These are phyloP conservation scores for Proteromonas lacertae DNA, from an alignment of 352 stramenopile genomes.

Conservation along the genomic window DNA sequence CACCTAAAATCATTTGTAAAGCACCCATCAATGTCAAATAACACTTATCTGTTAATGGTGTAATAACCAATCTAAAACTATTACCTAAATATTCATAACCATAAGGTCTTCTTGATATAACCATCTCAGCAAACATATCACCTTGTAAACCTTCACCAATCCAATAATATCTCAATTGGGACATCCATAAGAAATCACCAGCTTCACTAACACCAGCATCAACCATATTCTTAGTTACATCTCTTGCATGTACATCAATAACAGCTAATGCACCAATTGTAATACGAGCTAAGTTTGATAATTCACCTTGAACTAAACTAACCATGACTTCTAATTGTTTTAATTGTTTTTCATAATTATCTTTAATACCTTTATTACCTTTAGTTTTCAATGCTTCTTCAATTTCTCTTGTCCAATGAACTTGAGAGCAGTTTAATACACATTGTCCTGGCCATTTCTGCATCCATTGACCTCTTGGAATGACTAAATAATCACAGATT, in stretches of 20 bases:
- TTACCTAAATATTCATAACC: slow-evolving; percentile 74
- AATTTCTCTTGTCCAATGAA: slow-evolving; percentile 69
- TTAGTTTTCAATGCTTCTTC: slow-evolving; percentile 33
- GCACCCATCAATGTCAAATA: slow-evolving; percentile 73
- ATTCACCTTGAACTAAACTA: slow-evolving; percentile 30
- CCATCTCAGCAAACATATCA: slow-evolving; percentile 29
- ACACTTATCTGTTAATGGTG: slow-evolving; percentile 65
- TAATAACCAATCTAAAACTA: slow-evolving; percentile 65
- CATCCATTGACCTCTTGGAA: slow-evolving; percentile 62
- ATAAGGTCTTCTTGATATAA: slow-evolving; percentile 45
- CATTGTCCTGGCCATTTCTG: slow-evolving; percentile 59
- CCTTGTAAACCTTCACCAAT: slow-evolving; percentile 6
- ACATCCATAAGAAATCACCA: slow-evolving; percentile 63
- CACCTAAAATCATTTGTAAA: slow-evolving; percentile 62
- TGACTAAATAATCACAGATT: slow-evolving; percentile 52
- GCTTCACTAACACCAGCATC: slow-evolving; percentile 34
- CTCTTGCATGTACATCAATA: slow-evolving; percentile 64
- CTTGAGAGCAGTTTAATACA: slow-evolving; percentile 65
- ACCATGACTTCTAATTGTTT: slow-evolving; percentile 68
- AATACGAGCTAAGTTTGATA: slow-evolving; percentile 49
- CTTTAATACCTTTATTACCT: slow-evolving; percentile 39
- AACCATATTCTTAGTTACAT: slow-evolving; percentile 48
- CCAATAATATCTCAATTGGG: slow-evolving; percentile 76
- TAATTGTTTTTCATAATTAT: slow-evolving; percentile 50
- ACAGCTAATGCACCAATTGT: slow-evolving; percentile 61